A percentile compares a stretch with the other conserved stretches of the same genome.
Evolutionary conservation across 2,329 filamentous ascomycete species (phyloP).

Genomic region (Xylariaceae sp.): DNA sequence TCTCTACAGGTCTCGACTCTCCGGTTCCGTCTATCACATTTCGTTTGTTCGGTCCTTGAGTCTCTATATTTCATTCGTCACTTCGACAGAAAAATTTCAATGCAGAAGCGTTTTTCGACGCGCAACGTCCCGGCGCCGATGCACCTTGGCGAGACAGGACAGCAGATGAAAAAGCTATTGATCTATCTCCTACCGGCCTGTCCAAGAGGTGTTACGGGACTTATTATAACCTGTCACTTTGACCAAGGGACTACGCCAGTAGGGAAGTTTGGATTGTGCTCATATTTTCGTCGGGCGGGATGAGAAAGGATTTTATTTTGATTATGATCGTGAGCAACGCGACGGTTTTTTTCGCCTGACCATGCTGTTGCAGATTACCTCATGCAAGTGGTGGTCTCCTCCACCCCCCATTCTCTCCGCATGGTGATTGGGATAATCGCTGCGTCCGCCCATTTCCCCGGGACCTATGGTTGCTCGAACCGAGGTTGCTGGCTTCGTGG

Average conservation of each 20-base stretch:
- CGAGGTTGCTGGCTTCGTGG: conserved; percentile 31
- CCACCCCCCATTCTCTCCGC: conserved; percentile 22
- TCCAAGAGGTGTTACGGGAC: neutral
- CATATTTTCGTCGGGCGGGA: no score
- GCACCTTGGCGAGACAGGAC: conserved; percentile 17
- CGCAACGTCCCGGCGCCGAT: conserved; percentile 17
- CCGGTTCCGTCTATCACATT: neutral
- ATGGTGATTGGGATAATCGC: conserved; percentile 22
- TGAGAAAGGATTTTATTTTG: no score
- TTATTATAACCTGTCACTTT: neutral
- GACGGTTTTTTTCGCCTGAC: conserved; percentile 13
- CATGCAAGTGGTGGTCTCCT: conserved; percentile 26
- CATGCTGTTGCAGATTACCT: conserved; percentile 28
- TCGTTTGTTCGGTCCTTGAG: neutral
- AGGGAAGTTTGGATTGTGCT: no score
- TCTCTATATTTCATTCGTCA: neutral
- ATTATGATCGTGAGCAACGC: neutral
- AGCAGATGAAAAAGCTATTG: neutral
- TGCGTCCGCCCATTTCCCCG: conserved; percentile 27
- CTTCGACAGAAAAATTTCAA: neutral
- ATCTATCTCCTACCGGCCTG: conserved; percentile 5
- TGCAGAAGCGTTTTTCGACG: conserved; percentile 14
- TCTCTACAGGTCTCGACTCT: no score
- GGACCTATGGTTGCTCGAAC: conserved; percentile 24
- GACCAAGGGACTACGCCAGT: no score